Percentiles rank a stretch among this genome's conserved stretches.
phyloP scores from a whole-genome alignment of 73 alveolate genomes.

The Tetrahymena borealis region DNA sequence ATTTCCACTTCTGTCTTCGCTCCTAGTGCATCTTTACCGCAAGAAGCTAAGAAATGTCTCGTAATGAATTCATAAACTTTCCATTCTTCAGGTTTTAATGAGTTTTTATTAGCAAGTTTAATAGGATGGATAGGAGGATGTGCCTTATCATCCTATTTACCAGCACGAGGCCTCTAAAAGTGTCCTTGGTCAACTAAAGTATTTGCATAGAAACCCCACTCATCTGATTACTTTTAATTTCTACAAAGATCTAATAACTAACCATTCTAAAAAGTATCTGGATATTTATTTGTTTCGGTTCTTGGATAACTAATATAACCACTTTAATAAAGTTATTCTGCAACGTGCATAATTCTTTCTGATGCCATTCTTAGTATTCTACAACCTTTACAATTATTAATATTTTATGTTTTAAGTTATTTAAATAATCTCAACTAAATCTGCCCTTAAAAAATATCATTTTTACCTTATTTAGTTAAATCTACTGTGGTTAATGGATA shows the following conservation, averaged over 20 bases:
- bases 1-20: constrained; percentile 81
- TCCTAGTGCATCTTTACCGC: constrained; percentile 96
- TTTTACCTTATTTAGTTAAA: constrained; percentile 57
- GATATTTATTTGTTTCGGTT: constrained; percentile 96
- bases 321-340: constrained; percentile 92
- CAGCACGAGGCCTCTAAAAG: constrained; percentile 85
- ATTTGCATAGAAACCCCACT: constrained; percentile 84
- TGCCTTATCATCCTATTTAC: constrained; percentile 96
- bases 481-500: constrained; percentile 92
- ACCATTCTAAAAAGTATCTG: constrained; percentile 54
- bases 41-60: constrained; percentile 95
- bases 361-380: constrained; percentile 83
- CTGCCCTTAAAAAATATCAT: no score
- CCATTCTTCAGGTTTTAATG: constrained; percentile 68
- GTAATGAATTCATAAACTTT: constrained; percentile 89
- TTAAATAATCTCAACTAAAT: no score
- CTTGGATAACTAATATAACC: constrained; percentile 98
- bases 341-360: constrained; percentile 90
- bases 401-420: no score
- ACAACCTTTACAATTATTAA: no score
- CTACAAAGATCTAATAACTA: constrained; percentile 24
- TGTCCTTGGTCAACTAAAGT: constrained; percentile 49
- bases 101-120: constrained; percentile 56
- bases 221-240: constrained; percentile 39
- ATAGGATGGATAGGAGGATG: constrained; percentile 99